Evolutionary conservation across 2,329 filamentous ascomycete genomes (phyloP).

Genomic region (Diaporthe vexans): DNA sequence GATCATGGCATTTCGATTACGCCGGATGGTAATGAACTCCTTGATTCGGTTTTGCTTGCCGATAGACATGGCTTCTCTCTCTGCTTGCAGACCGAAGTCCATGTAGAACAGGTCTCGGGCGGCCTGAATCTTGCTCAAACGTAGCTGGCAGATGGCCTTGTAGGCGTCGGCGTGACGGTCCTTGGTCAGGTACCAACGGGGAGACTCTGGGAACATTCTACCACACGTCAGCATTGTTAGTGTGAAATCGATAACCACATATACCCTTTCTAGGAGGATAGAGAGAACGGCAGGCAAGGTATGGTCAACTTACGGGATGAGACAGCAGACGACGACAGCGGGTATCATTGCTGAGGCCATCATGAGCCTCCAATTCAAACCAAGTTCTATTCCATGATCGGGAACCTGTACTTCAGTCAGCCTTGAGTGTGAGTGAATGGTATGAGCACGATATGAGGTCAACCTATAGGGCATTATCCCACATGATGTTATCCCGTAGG

Average conservation of each 20-base stretch:
- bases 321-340: slow-evolving; percentile 67
- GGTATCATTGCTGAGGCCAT: slow-evolving; percentile 76
- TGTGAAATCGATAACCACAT: too few species aligned
- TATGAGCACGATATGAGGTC: too few species aligned
- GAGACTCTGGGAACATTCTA: slow-evolving; percentile 60
- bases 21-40: slow-evolving; percentile 71
- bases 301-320: slow-evolving; percentile 58
- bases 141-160: slow-evolving; percentile 59
- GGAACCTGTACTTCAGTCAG: slow-evolving; percentile 48
- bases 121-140: slow-evolving; percentile 66
- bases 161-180: slow-evolving; percentile 62
- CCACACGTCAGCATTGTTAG: background rate
- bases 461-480: too few species aligned
- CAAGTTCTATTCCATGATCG: slow-evolving; percentile 64
- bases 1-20: slow-evolving; percentile 72
- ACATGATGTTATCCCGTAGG: too few species aligned
- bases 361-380: slow-evolving; percentile 78
- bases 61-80: slow-evolving; percentile 64
- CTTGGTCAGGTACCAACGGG: slow-evolving; percentile 66
- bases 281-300: too few species aligned
- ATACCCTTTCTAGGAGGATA: background rate
- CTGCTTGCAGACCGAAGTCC: slow-evolving; percentile 69
- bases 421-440: background rate
- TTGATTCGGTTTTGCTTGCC: slow-evolving; percentile 62
- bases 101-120: slow-evolving; percentile 70